Evolutionary conservation across 495 filamentous ascomycete genomes (phyloP).

Genomic region (Chaetomium tenue): DNA sequence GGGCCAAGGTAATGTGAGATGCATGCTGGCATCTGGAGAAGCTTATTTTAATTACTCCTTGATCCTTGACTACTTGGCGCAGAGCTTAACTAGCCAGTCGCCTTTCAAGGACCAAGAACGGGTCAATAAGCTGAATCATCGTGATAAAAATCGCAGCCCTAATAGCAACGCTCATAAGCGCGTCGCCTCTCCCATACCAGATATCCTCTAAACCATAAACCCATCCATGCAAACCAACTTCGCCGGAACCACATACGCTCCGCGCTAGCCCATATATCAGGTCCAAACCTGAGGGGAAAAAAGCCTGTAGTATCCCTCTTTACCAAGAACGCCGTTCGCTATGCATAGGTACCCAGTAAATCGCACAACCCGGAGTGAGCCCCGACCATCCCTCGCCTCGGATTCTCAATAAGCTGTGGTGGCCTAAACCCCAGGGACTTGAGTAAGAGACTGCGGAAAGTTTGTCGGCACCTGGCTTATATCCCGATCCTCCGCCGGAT

Average conservation of each 20-base stretch:
- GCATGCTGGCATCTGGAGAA: neutral
- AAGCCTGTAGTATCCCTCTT: neutral
- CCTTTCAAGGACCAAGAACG: neutral
- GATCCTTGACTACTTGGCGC: neutral
- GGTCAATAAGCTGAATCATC: neutral
- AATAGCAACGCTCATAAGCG: neutral
- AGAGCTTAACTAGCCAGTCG: neutral
- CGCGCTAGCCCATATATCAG: neutral
- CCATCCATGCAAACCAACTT: neutral
- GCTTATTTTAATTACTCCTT: neutral
- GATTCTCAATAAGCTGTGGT: neutral
- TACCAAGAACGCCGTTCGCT: slow-evolving; percentile 14
- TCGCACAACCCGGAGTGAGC: neutral
- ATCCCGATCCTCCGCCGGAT: neutral
- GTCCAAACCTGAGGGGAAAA: neutral
- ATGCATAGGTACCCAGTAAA: slow-evolving; percentile 7
- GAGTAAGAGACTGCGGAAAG: neutral
- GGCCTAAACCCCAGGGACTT: neutral
- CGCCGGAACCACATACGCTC: neutral
- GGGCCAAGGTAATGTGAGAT: neutral
- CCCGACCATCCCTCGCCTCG: neutral
- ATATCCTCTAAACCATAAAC: slow-evolving; percentile 2
- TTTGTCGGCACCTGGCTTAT: neutral
- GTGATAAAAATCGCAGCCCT: neutral
- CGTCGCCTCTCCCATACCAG: neutral